A percentile compares a stretch with the other conserved stretches of the same genome.
Evolutionary conservation across 495 filamentous ascomycete species (phyloP).

Genomic region (Hypoxylon cercidicola): DNA sequence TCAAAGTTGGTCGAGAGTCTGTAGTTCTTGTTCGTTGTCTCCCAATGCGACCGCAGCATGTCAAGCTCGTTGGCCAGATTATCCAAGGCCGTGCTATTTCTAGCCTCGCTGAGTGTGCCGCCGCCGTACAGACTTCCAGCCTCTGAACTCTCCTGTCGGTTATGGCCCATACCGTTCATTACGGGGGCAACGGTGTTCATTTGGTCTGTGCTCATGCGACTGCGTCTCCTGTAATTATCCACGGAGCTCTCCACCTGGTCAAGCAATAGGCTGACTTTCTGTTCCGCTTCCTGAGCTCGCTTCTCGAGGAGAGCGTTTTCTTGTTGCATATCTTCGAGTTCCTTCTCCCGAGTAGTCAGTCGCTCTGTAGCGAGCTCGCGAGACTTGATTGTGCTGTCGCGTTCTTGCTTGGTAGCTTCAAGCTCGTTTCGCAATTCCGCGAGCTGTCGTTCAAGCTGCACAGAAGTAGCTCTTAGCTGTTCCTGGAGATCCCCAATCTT

Average conservation of each 20-base stretch:
- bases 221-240: constrained; percentile 87
- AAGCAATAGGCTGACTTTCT: constrained; percentile 89
- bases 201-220: constrained; percentile 49
- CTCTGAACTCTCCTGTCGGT: constrained; percentile 70
- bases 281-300: constrained; percentile 88
- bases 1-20: constrained; percentile 87
- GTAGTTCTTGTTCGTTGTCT: constrained; percentile 93
- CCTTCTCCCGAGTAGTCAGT: constrained; percentile 67
- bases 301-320: constrained; percentile 83
- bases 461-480: constrained; percentile 70
- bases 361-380: constrained; percentile 68
- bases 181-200: constrained; percentile 41
- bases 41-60: constrained; percentile 88
- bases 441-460: constrained; percentile 77
- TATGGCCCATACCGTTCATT: constrained; percentile 54
- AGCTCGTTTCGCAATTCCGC: constrained; percentile 73
- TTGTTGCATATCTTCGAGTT: constrained; percentile 82
- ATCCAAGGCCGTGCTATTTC: constrained; percentile 88
- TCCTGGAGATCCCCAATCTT: constrained; percentile 74
- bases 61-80: constrained; percentile 92
- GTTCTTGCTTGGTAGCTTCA: constrained; percentile 69
- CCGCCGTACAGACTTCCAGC: constrained; percentile 59
- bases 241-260: constrained; percentile 95
- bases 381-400: constrained; percentile 67
- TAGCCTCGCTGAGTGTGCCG: constrained; percentile 54